These are phyloP conservation scores for Sporormia fimetaria DNA, from an alignment of 495 filamentous ascomycete species.

Conservation along the genomic window DNA sequence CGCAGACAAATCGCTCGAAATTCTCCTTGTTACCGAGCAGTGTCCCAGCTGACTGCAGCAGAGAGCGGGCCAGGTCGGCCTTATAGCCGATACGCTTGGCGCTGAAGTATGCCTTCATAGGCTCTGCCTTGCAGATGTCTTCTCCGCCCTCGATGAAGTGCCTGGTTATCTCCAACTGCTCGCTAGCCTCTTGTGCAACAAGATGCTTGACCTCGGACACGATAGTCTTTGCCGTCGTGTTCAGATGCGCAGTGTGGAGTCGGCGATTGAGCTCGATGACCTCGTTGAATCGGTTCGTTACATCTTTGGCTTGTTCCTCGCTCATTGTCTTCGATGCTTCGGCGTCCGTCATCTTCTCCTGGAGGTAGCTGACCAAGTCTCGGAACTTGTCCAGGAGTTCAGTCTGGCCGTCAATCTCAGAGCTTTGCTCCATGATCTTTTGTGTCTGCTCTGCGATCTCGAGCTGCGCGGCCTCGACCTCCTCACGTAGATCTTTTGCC, in stretches of 20 bases:
- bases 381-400: slow-evolving; percentile 81
- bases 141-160: slow-evolving; percentile 81
- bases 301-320: slow-evolving; percentile 79
- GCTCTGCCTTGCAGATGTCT: slow-evolving; percentile 52
- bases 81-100: slow-evolving; percentile 88
- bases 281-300: slow-evolving; percentile 70
- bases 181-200: slow-evolving; percentile 77
- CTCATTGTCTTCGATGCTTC: slow-evolving; percentile 80
- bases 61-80: slow-evolving; percentile 62
- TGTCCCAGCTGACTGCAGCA: slow-evolving; percentile 65
- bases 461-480: slow-evolving; percentile 70
- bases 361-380: slow-evolving; percentile 74
- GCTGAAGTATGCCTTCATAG: slow-evolving; percentile 69
- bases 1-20: slow-evolving; percentile 64
- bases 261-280: slow-evolving; percentile 97
- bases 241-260: slow-evolving; percentile 75
- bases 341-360: slow-evolving; percentile 83
- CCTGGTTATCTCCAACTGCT: slow-evolving; percentile 77
- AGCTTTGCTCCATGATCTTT: slow-evolving; percentile 54
- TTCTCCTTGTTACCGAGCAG: slow-evolving; percentile 43
- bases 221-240: slow-evolving; percentile 85
- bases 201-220: slow-evolving; percentile 79
- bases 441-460: slow-evolving; percentile 66
- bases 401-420: slow-evolving; percentile 72
- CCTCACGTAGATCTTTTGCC: slow-evolving; percentile 87